A percentile compares a stretch with the other conserved stretches of the same genome.
Conservation (phyloP, 2,329 filamentous ascomycete genomes). For the Colletotrichum plurivorum region DNA sequence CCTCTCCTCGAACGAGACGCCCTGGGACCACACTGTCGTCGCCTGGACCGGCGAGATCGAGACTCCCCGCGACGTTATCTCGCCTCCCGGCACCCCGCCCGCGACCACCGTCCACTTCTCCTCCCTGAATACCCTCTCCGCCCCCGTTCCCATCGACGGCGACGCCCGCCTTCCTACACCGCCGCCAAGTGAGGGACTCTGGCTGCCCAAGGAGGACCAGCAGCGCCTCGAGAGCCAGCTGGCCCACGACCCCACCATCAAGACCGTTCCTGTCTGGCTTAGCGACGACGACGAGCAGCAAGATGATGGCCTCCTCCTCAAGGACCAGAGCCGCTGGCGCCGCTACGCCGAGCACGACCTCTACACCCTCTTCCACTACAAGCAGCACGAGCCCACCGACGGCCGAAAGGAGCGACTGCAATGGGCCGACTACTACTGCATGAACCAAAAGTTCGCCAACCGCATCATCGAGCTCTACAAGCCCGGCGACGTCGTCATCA, state of each 20-base stretch:
- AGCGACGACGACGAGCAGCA: slow-evolving; percentile 79
- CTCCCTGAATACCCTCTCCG: slow-evolving; percentile 81
- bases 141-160: slow-evolving; percentile 81
- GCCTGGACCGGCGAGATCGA: slow-evolving; percentile 95
- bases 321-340: slow-evolving; percentile 89
- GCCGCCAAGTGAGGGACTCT: slow-evolving; percentile 76
- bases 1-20: slow-evolving; percentile 84
- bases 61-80: slow-evolving; percentile 58
- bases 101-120: slow-evolving; percentile 65
- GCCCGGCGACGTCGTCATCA: slow-evolving; percentile 90
- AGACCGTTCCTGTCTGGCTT: slow-evolving; percentile 91
- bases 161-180: slow-evolving; percentile 68
- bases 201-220: slow-evolving; percentile 79
- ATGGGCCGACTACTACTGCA: slow-evolving; percentile 93
- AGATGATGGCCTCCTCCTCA: slow-evolving; percentile 79
- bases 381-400: slow-evolving; percentile 91
- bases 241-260: slow-evolving; percentile 79
- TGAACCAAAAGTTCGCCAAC: slow-evolving; percentile 94
- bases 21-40: slow-evolving; percentile 93
- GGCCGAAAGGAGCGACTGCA: slow-evolving; percentile 84
- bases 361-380: slow-evolving; percentile 96
- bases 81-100: slow-evolving; percentile 63
- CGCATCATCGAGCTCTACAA: slow-evolving; percentile 90
- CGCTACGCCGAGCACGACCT: slow-evolving; percentile 92
- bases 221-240: slow-evolving; percentile 81